Evolutionary conservation across 2,329 filamentous ascomycete species (phyloP).

Genomic region (Cryphonectria naterciae): DNA sequence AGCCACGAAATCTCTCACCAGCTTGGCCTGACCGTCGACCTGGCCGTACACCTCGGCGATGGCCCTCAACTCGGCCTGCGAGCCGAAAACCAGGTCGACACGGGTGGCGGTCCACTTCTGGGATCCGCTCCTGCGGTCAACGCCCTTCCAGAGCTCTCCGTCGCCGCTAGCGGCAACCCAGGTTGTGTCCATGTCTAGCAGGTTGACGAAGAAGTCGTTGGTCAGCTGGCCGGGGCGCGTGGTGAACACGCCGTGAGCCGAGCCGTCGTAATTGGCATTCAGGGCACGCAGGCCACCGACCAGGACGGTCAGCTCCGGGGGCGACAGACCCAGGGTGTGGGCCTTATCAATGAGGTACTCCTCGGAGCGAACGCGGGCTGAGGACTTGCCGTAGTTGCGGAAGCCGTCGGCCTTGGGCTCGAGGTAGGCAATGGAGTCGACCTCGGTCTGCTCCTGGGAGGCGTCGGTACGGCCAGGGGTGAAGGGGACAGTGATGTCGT

Average conservation of each 20-base stretch:
- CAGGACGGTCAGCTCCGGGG: conserved; percentile 72
- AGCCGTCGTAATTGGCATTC: conserved; percentile 73
- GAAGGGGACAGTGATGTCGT: conserved; percentile 67
- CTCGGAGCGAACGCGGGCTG: conserved; percentile 64
- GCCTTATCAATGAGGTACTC: conserved; percentile 74
- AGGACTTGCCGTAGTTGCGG: conserved; percentile 75
- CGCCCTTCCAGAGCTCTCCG: conserved; percentile 24
- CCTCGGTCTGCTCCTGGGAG: conserved; percentile 72
- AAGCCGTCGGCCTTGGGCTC: conserved; percentile 75
- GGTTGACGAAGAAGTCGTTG: conserved; percentile 83
- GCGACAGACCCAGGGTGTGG: conserved; percentile 69
- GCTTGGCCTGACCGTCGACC: conserved; percentile 63
- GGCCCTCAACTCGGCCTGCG: conserved; percentile 74
- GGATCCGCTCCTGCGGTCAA: conserved; percentile 49
- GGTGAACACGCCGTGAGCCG: conserved; percentile 69
- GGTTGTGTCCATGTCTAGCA: conserved; percentile 67
- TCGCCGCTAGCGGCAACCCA: conserved; percentile 49
- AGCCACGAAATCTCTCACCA: conserved; percentile 71
- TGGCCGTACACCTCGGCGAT: conserved; percentile 71
- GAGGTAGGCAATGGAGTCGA: conserved; percentile 65
- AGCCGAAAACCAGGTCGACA: conserved; percentile 71
- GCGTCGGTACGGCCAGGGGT: conserved; percentile 74
- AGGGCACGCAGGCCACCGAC: conserved; percentile 73
- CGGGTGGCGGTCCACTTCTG: conserved; percentile 74
- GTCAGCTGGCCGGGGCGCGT: conserved; percentile 68